A percentile compares a stretch with the other conserved stretches of the same genome.
Conservation (phyloP, 208 protist species). For the Wallacemonas sp. region DNA sequence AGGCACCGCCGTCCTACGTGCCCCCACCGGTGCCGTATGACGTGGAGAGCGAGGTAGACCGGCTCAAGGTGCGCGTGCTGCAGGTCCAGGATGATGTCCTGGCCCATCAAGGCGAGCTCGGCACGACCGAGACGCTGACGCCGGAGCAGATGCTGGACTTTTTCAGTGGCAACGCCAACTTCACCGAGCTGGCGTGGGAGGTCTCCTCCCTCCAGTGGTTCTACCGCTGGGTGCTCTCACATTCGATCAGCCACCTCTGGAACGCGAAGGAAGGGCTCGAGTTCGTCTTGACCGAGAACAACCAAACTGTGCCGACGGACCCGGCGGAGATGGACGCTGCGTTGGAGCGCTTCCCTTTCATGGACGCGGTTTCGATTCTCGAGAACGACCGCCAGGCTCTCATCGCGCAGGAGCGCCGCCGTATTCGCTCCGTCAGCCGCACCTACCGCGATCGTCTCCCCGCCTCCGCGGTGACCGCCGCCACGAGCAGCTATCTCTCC, state of each 20-base stretch:
- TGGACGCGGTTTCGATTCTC: constrained; percentile 55
- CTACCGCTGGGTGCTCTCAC: constrained; percentile 81
- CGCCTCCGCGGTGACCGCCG: constrained; percentile 45
- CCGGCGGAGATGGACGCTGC: constrained; percentile 55
- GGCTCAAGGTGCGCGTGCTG: constrained; percentile 51
- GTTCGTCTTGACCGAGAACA: constrained; percentile 68
- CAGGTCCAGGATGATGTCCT: constrained; percentile 58
- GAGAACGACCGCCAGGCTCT: constrained; percentile 68
- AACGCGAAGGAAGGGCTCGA: constrained; percentile 77
- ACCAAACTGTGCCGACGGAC: constrained; percentile 34
- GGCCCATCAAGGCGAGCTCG: constrained; percentile 21
- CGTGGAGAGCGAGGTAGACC: constrained; percentile 53
- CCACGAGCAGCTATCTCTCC: constrained; percentile 71
- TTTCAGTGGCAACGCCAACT: constrained; percentile 43
- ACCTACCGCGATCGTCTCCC: constrained; percentile 65
- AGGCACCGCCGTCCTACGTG: constrained; percentile 74
- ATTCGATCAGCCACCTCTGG: constrained; percentile 72
- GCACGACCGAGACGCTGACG: constrained; percentile 12
- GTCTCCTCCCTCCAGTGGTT: constrained; percentile 82
- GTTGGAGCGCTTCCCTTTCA: constrained; percentile 46
- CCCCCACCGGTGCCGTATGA: constrained; percentile 79
- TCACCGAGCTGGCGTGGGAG: constrained; percentile 66
- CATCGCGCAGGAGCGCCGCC: constrained; percentile 68
- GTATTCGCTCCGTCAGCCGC: constrained; percentile 66
- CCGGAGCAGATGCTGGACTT: constrained; percentile 47